Conservation (phyloP, 129 eudicot species). For the Chrysanthemum seticuspe region DNA sequence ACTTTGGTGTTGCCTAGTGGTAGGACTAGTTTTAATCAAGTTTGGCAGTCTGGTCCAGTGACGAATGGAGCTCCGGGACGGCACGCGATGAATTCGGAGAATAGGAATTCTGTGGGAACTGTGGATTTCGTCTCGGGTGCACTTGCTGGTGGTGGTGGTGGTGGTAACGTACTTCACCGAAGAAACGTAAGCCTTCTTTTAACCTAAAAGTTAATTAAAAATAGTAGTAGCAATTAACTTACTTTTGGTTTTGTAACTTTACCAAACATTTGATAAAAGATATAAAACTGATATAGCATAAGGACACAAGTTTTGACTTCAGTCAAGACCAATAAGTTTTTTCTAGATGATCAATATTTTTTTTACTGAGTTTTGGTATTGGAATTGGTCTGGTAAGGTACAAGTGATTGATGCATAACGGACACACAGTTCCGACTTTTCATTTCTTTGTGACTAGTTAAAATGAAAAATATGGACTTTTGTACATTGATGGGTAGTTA, state of each 20-base stretch:
- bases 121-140: slow-evolving; percentile 66
- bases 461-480: not conserved
- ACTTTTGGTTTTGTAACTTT: too few relatives aligned
- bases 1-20: slow-evolving; percentile 55
- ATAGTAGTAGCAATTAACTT: too few relatives aligned
- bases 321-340: not conserved
- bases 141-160: slow-evolving; percentile 33
- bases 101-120: slow-evolving; percentile 43
- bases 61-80: slow-evolving; percentile 30
- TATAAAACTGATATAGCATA: too few relatives aligned
- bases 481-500: not conserved
- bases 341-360: not conserved
- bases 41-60: slow-evolving; percentile 78
- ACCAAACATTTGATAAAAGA: too few relatives aligned
- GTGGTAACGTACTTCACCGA: slow-evolving; percentile 42
- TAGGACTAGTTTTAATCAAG: slow-evolving; percentile 60
- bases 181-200: slow-evolving; percentile 58
- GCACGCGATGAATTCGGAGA: slow-evolving; percentile 38
- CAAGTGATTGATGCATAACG: not conserved
- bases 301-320: too few relatives aligned
- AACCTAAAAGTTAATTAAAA: too few relatives aligned
- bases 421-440: not conserved
- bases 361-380: not conserved
- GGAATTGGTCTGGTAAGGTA: not conserved
- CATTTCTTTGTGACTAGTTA: not conserved